Evolutionary conservation across 441 rosid species (phyloP).

Genomic region (Melastoma candidum): DNA sequence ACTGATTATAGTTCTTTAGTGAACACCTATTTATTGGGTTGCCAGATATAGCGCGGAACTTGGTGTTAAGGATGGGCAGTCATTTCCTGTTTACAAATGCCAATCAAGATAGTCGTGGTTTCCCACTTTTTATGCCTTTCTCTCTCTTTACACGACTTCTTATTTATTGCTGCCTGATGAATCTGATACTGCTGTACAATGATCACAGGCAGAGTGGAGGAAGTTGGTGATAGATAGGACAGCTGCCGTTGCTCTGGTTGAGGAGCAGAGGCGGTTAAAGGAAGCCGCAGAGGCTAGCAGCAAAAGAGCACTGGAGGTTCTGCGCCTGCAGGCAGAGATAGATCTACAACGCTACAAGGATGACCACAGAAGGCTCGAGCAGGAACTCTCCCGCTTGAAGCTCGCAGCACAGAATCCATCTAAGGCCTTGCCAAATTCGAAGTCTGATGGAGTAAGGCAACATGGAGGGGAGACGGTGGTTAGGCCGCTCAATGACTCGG

Average conservation of each 20-base stretch:
- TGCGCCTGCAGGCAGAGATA: not conserved
- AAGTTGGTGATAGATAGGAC: not conserved
- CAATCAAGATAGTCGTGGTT: too few relatives aligned
- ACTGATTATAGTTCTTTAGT: too few relatives aligned
- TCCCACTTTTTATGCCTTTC: too few relatives aligned
- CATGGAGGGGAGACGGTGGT: not conserved
- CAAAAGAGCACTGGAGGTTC: slow-evolving; percentile 2
- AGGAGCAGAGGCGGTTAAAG: not conserved
- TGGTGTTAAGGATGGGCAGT: too few relatives aligned
- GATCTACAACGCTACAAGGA: slow-evolving; percentile 1
- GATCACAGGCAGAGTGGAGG: slow-evolving; percentile 2
- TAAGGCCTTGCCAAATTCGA: not conserved
- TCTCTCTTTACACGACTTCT: too few relatives aligned
- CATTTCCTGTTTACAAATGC: too few relatives aligned
- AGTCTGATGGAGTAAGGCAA: too few relatives aligned
- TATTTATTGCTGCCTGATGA: not conserved
- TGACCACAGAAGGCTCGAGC: not conserved
- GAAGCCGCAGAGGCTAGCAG: not conserved
- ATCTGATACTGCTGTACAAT: not conserved
- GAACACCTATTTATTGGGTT: too few relatives aligned
- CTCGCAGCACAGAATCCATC: not conserved
- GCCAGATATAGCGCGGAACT: too few relatives aligned
- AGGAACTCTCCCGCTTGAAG: slow-evolving; percentile 1
- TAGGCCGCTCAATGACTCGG: not conserved
- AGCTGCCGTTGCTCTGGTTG: not conserved